phyloP scores from a whole-genome alignment of 495 filamentous ascomycete species.

The Aspergillus cavernicola region DNA sequence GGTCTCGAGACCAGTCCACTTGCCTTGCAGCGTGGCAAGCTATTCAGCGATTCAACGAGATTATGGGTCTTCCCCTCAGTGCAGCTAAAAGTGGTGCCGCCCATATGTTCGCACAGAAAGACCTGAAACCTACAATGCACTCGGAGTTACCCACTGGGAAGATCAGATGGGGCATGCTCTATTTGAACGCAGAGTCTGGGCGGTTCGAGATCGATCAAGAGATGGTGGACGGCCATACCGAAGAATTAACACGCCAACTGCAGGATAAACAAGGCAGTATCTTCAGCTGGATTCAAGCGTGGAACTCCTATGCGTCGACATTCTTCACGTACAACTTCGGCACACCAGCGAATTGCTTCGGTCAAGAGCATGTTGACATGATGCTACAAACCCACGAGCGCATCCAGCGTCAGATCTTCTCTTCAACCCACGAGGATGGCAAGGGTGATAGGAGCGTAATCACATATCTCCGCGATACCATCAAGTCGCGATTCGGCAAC shows the following conservation, averaged over 20 bases:
- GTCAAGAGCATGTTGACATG: slow-evolving; percentile 13
- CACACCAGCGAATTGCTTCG: slow-evolving; percentile 14
- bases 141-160: slow-evolving; percentile 4
- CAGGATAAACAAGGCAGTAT: slow-evolving; percentile 7
- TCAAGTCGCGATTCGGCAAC: slow-evolving; percentile 1
- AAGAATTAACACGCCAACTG: slow-evolving; percentile 7
- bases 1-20: slow-evolving; percentile 5
- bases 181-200: slow-evolving; percentile 12
- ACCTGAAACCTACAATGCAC: not conserved
- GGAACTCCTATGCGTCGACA: slow-evolving; percentile 15
- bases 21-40: slow-evolving; percentile 10
- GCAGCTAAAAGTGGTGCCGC: not conserved
- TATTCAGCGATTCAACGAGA: slow-evolving; percentile 9
- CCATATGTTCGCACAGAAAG: not conserved
- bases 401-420: slow-evolving; percentile 12
- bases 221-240: slow-evolving; percentile 9
- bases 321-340: slow-evolving; percentile 18
- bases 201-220: slow-evolving; percentile 17
- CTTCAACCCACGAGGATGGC: not conserved
- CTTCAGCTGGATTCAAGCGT: slow-evolving; percentile 16
- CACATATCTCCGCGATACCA: slow-evolving; percentile 9
- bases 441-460: slow-evolving; percentile 12
- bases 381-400: slow-evolving; percentile 11
- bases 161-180: slow-evolving; percentile 17
- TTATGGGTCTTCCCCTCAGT: slow-evolving; percentile 7